phyloP scores from a whole-genome alignment of 2,329 filamentous ascomycete genomes.

The Gaeumannomyces tritici region DNA sequence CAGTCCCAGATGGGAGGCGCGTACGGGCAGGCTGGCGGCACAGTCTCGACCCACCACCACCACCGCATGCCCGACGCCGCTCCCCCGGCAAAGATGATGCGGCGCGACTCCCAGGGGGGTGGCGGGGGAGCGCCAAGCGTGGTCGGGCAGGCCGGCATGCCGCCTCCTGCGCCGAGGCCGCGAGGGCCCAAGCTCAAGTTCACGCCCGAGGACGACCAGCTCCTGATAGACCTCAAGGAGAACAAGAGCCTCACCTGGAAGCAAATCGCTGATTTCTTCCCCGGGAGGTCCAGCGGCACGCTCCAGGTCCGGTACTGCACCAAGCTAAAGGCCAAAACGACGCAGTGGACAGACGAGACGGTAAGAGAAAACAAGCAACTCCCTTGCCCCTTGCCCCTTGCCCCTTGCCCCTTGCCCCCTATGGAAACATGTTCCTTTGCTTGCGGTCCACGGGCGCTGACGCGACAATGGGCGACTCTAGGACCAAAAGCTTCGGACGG shows the following conservation, averaged over 20 bases:
- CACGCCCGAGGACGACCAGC: slow-evolving; percentile 80
- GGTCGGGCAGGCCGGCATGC: slow-evolving; percentile 82
- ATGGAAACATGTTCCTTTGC: background rate
- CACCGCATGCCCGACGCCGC: slow-evolving; percentile 67
- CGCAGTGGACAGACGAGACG: slow-evolving; percentile 87
- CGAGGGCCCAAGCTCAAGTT: slow-evolving; percentile 89
- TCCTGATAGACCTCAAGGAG: slow-evolving; percentile 85
- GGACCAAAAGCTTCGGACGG: slow-evolving; percentile 68
- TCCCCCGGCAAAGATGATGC: slow-evolving; percentile 58
- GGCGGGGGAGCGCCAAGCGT: slow-evolving; percentile 65
- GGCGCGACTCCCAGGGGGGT: slow-evolving; percentile 36
- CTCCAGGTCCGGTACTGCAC: slow-evolving; percentile 92
- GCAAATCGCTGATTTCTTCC: slow-evolving; percentile 94
- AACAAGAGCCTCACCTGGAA: slow-evolving; percentile 95
- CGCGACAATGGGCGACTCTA: slow-evolving; percentile 22
- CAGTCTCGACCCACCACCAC: slow-evolving; percentile 65
- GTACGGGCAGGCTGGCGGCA: slow-evolving; percentile 36
- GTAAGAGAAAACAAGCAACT: slow-evolving; percentile 40
- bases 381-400: background rate
- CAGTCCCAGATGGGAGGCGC: slow-evolving; percentile 40
- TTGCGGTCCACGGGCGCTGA: background rate
- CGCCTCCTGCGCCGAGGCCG: slow-evolving; percentile 67
- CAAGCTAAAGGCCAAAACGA: slow-evolving; percentile 88
- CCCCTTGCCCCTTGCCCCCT: too few relatives aligned
- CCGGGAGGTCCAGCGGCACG: slow-evolving; percentile 80